Conservation (phyloP, 2,329 filamentous ascomycete genomes). For the Cephalotrichum gorgonifer region DNA sequence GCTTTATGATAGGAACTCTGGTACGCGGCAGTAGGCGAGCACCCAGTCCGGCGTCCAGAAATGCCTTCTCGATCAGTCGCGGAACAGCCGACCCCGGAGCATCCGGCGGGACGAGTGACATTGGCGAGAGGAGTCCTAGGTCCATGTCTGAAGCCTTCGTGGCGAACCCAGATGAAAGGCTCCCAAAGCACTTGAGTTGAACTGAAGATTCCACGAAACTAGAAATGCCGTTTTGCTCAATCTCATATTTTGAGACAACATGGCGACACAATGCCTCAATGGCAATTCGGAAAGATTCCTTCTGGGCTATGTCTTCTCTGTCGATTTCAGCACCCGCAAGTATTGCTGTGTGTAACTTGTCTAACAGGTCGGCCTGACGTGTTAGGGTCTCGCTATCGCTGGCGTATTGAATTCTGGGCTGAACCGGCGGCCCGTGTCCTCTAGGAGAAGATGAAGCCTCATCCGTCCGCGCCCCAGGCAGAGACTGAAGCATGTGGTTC, state of each 20-base stretch:
- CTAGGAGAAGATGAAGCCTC: background rate
- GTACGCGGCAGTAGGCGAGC: conserved; percentile 70
- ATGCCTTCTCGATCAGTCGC: conserved; percentile 61
- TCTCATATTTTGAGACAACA: conserved; percentile 44
- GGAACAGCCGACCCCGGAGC: conserved; percentile 54
- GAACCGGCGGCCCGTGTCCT: background rate
- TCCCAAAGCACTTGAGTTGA: conserved; percentile 71
- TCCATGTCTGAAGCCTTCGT: conserved; percentile 89
- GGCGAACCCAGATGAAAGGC: conserved; percentile 74
- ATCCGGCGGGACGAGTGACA: conserved; percentile 43
- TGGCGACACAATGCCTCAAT: conserved; percentile 57
- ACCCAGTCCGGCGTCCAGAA: conserved; percentile 63
- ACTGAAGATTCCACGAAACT: conserved; percentile 47
- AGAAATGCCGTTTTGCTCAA: conserved; percentile 20
- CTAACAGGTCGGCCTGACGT: conserved; percentile 37
- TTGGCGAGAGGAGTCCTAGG: conserved; percentile 61
- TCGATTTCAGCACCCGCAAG: conserved; percentile 54
- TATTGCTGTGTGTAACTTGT: conserved; percentile 33
- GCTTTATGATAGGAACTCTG: conserved; percentile 77
- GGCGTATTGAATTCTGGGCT: background rate
- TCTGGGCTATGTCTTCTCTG: conserved; percentile 51
- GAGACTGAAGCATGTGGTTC: background rate
- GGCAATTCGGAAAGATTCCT: conserved; percentile 56
- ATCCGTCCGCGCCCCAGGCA: background rate
- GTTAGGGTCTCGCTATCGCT: conserved; percentile 9